Percentiles rank a stretch among this genome's conserved stretches.
Conservation (phyloP, 441 rosid species). For the Populus hybrid region DNA sequence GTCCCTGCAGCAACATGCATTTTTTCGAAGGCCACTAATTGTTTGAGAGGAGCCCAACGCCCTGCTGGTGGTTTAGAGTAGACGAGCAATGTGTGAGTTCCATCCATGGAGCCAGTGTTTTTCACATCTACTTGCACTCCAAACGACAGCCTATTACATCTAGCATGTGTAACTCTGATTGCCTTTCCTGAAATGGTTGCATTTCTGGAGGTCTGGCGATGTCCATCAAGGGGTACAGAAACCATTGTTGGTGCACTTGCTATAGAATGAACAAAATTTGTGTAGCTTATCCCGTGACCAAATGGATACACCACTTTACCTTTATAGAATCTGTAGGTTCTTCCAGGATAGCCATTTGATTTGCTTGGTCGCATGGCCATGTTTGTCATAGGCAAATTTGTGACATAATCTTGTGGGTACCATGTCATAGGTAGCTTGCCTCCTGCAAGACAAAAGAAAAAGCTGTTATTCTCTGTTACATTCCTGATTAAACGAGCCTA, state of each 20-base stretch:
- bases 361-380: constrained; percentile 74
- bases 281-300: constrained; percentile 82
- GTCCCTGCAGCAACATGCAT: constrained; percentile 54
- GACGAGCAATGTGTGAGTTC: constrained; percentile 63
- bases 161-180: constrained; percentile 62
- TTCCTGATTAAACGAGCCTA: not conserved
- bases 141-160: constrained; percentile 49
- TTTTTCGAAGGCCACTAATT: constrained; percentile 69
- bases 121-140: constrained; percentile 61
- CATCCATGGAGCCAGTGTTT: constrained; percentile 68
- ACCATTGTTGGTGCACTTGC: constrained; percentile 58
- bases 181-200: constrained; percentile 45
- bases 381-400: constrained; percentile 73
- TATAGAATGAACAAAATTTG: constrained; percentile 51
- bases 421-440: constrained; percentile 95
- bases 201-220: constrained; percentile 31
- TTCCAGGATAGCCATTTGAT: constrained; percentile 60
- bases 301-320: constrained; percentile 83
- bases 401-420: constrained; percentile 78
- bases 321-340: constrained; percentile 81
- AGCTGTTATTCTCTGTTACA: no score
- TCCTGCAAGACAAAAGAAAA: constrained; percentile 22
- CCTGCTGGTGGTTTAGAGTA: constrained; percentile 65
- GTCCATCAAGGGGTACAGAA: constrained; percentile 49
- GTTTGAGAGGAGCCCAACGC: constrained; percentile 72